phyloP scores from a whole-genome alignment of 2,329 filamentous ascomycete species.

The Verticillium nonalfalfae region DNA sequence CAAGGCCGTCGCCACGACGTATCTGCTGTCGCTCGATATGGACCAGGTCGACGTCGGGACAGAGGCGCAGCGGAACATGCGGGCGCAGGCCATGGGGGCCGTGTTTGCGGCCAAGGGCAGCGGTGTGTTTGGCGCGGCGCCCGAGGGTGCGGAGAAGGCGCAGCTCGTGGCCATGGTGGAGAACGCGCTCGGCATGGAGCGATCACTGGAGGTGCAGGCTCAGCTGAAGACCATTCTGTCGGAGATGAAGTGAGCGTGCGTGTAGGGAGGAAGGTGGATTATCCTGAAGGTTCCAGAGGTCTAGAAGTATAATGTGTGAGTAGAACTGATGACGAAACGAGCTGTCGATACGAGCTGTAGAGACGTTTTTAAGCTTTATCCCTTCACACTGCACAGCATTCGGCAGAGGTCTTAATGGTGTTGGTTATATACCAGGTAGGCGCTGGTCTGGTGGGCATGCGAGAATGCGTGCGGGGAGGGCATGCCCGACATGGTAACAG shows the following conservation, averaged over 20 bases:
- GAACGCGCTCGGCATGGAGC: constrained; percentile 30
- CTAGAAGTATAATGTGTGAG: too few relatives aligned
- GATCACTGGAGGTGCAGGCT: constrained; percentile 38
- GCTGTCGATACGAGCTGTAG: constrained; percentile 27
- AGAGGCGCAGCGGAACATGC: constrained; percentile 42
- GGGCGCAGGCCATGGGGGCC: constrained; percentile 38
- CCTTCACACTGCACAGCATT: too few relatives aligned
- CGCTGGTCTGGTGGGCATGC: too few relatives aligned
- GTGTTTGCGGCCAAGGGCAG: constrained; percentile 33
- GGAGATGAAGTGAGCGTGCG: constrained; percentile 16
- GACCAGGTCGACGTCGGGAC: constrained; percentile 39
- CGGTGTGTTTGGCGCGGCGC: constrained; percentile 31
- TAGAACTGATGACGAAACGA: too few relatives aligned
- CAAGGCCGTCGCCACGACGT: constrained; percentile 21
- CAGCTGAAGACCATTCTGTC: constrained; percentile 29
- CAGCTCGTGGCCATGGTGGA: constrained; percentile 21
- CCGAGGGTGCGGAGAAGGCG: constrained; percentile 11
- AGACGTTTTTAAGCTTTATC: too few relatives aligned
- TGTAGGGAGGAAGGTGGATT: too few relatives aligned
- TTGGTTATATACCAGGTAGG: too few relatives aligned
- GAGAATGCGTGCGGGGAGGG: too few relatives aligned
- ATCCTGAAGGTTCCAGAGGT: too few relatives aligned
- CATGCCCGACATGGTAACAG: too few relatives aligned
- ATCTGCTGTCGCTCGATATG: constrained; percentile 40
- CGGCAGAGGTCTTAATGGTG: too few relatives aligned